phyloP scores from a whole-genome alignment of 139 green algal genomes.

The Coelastrella sp. region DNA sequence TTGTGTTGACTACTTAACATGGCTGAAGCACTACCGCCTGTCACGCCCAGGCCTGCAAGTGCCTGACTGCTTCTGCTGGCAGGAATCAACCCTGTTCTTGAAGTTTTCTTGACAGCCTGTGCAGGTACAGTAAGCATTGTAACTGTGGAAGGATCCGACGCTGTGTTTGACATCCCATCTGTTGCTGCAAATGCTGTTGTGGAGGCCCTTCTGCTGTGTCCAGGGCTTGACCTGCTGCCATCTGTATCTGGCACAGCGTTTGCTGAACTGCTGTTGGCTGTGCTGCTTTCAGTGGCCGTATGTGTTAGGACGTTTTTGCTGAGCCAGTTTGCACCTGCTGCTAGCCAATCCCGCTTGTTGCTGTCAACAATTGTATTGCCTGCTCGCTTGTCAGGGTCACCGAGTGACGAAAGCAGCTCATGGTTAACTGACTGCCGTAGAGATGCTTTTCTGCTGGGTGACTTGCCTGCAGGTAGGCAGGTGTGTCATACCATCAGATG shows the following conservation, averaged over 20 bases:
- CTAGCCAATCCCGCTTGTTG: conserved; percentile 6
- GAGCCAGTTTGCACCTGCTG: conserved; percentile 31
- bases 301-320: conserved; percentile 15
- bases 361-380: not conserved
- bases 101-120: too few species aligned
- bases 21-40: not conserved
- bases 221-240: too few species aligned
- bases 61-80: not conserved
- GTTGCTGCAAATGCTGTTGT: too few species aligned
- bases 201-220: too few species aligned
- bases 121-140: too few species aligned
- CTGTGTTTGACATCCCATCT: too few species aligned
- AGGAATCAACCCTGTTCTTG: not conserved
- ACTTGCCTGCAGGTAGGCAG: not conserved
- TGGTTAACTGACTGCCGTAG: not conserved
- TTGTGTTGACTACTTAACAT: not conserved
- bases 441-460: not conserved
- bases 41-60: not conserved
- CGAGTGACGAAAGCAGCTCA: not conserved
- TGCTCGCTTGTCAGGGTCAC: conserved; percentile 28
- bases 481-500: too few species aligned
- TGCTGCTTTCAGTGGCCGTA: not conserved
- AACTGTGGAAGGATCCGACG: too few species aligned
- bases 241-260: not conserved
- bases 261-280: not conserved